Conservation (phyloP, 2,329 filamentous ascomycete genomes). For the Monilinia laxa region DNA sequence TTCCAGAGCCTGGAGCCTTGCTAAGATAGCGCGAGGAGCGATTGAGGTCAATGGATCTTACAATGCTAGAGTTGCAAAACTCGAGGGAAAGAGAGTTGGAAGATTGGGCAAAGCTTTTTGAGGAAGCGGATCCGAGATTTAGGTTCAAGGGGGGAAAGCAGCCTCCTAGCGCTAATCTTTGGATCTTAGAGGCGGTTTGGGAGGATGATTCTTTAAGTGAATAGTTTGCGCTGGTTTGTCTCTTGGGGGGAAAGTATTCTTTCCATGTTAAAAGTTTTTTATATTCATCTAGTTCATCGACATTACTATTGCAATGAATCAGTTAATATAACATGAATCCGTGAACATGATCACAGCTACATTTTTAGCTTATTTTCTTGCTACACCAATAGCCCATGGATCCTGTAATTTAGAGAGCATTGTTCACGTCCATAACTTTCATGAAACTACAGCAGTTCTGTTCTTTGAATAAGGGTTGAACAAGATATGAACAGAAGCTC, state of each 20-base stretch:
- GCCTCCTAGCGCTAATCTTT: not conserved
- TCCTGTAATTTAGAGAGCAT: not conserved
- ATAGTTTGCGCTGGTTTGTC: conserved; percentile 4
- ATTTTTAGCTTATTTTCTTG: not conserved
- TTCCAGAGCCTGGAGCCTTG: conserved; percentile 18
- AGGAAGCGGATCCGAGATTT: conserved; percentile 33
- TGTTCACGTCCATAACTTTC: not conserved
- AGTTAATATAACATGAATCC: not conserved
- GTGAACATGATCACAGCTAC: not conserved
- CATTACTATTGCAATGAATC: too few species aligned
- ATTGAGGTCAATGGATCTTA: too few species aligned
- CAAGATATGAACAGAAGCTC: not conserved
- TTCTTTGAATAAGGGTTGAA: not conserved
- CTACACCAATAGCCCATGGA: not conserved
- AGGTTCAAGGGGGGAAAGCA: conserved; percentile 6
- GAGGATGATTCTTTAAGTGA: not conserved
- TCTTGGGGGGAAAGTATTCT: too few species aligned
- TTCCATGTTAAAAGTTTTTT: too few species aligned
- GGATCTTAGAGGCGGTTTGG: conserved; percentile 17
- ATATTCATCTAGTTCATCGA: too few species aligned
- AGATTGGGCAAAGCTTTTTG: conserved; percentile 40
- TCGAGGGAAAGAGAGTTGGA: conserved; percentile 39
- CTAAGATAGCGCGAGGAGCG: not conserved
- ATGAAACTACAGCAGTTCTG: not conserved
- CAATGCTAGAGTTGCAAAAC: conserved; percentile 41